Percentiles rank a stretch among this genome's conserved stretches.
Conservation (phyloP, 2,329 filamentous ascomycete species). For the Diaporthe batatas region DNA sequence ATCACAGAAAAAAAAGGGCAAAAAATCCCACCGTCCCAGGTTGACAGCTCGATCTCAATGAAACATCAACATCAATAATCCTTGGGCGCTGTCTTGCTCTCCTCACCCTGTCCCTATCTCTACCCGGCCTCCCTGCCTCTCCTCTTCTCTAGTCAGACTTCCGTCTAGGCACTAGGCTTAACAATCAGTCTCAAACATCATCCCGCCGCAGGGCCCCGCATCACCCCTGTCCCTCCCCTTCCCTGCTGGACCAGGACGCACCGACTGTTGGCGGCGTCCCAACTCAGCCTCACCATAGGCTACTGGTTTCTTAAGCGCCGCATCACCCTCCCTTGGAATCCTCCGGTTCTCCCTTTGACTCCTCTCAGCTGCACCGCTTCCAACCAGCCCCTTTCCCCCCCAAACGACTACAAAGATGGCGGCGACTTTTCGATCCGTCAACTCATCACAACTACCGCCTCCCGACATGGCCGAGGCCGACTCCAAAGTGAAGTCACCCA, state of each 20-base stretch:
- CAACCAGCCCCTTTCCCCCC: not conserved
- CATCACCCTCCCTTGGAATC: conserved; percentile 43
- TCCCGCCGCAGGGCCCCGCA: conserved; percentile 49
- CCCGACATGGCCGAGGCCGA: conserved; percentile 63
- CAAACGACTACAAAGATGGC: conserved; percentile 55
- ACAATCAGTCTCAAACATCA: conserved; percentile 50
- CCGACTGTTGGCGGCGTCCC: conserved; percentile 46
- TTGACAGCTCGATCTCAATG: conserved; percentile 36
- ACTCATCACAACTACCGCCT: conserved; percentile 61
- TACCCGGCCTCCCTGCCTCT: conserved; percentile 36
- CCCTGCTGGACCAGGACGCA: conserved; percentile 38
- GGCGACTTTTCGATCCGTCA: conserved; percentile 73
- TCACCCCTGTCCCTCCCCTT: conserved; percentile 46
- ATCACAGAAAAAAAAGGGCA: conserved; percentile 36
- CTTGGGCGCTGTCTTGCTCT: conserved; percentile 32
- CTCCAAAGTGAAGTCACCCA: conserved; percentile 61
- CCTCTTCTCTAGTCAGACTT: conserved; percentile 37
- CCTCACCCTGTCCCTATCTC: conserved; percentile 29
- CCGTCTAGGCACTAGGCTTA: conserved; percentile 36
- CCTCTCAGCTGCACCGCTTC: conserved; percentile 39
- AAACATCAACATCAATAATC: conserved; percentile 38
- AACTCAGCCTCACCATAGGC: conserved; percentile 50
- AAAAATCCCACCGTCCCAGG: conserved; percentile 17
- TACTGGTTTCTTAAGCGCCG: conserved; percentile 47
- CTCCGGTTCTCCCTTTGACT: conserved; percentile 41